Evolutionary conservation across 805 yeast genomes (phyloP), one percentile per base, ranked within the genome.

Genomic region (Yueomyces sp.): DNA sequence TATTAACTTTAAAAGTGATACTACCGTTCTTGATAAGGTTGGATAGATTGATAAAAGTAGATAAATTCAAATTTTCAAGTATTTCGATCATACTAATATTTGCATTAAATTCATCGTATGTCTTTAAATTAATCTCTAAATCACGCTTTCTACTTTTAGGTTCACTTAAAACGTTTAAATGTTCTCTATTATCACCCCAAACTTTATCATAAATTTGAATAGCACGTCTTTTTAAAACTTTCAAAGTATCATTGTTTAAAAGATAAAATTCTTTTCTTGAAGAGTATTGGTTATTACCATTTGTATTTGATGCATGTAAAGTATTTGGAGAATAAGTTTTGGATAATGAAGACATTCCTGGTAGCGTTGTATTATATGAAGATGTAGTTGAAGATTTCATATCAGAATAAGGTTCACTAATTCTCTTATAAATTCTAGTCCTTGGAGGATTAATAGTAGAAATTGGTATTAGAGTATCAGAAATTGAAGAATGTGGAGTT

Each of bases 41-140:
- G n/a, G 49, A 50, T 27, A 52, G 49, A 45, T 60, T 59, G 33
- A 57, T 50, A 42, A 61, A 62, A 26, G 60, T 54, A 6, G 58
- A 52, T 40, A 62, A 45, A 47, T 62, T 64, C 26, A 62, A 37
- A 38, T 51, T 53, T 39, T 61, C 66, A 28, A 62, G 44, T n/a
- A 59, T 48, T 29, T 55, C 56, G 26, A 62, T 45, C 3, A 57
- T 38, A 12, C 48, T 42, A 2, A 57, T 51, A 32, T 59, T 59
- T 32, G 56, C 53, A 38, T 54, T 59, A 12, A 61, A 53, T 37
- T 56, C 64, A 33, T 55, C 58, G 41, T 61, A 60, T 3, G 62
- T 58, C 36, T 53, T 52, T 3, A 60, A 54, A 36, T 56, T 60
- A 27, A 51, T 44, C 41, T 52, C 54, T 40, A 52, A 44, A 40